Base-by-base conservation (phyloP, 805 yeast species). In the Crinitomyces ghanaensis region DNA sequence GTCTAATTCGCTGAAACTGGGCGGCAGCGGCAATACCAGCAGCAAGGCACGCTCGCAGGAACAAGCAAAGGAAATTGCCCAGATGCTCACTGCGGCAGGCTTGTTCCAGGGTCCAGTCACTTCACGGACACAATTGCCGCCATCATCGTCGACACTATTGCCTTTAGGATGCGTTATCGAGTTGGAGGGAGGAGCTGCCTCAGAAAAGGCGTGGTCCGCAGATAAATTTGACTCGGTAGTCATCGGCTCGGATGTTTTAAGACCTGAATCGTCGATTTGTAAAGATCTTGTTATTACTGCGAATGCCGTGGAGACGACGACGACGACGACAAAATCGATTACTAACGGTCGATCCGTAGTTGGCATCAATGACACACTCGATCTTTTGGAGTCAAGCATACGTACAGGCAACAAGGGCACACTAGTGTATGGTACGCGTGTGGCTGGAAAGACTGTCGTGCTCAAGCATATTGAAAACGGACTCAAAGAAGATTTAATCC, bases 371-470 rank as follows among this genome's bases (percentile, higher is more conserved):
- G 45, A 54, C 3, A 46, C 62, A 4, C 43, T 76, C 7, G 54
- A 50, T 0, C 56, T 59, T 3, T 45, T 74, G 7, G 43, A 56
- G 5, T 62, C 61, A 5, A 50, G 65, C 0, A 45, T 75, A 3
- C 47, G 60, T 5, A 53, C 65, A 26, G 68, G 68, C 5, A 65
- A 63, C 32, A 51, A 65, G 5, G 82, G 88, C 2, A 59, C 74
- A 0, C 56, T 84, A 34, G 47, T 86, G 0, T 67, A 73, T 43
- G 97, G 96, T 0, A 57, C 74, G 15, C 61, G 81, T 1, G 96
- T 95, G 0, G 69, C 83, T 40, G 97, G 97, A 0, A 88, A 88
- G 51, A 61, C 91, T 0, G 55, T 72, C 2, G 40, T 78, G 2
- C 48, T 74, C 11, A 53, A 62, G 3, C 58, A 65, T 17, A 49